Percentiles rank a stretch among this genome's conserved stretches.
Conservation (phyloP, 164 flowering plant species). For the Warburgia ugandensis region DNA sequence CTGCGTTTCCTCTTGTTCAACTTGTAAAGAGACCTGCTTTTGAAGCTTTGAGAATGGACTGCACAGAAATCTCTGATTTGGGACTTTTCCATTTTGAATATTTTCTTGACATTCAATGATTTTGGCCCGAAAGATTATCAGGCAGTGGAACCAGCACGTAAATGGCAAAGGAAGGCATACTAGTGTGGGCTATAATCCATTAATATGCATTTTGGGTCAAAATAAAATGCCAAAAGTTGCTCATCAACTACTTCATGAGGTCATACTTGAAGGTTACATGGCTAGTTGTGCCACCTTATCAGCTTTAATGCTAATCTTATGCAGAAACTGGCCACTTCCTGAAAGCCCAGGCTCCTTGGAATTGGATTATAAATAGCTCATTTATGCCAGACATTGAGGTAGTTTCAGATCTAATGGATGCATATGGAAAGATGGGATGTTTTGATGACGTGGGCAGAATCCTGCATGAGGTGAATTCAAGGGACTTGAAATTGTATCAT, state of each 20-base stretch:
- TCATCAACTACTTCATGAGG: slow-evolving; percentile 26
- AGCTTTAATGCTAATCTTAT: slow-evolving; percentile 42
- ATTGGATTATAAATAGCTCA: slow-evolving; percentile 49
- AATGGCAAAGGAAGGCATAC: slow-evolving; percentile 5
- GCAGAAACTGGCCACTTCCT: slow-evolving; percentile 46
- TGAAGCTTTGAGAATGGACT: too few relatives aligned
- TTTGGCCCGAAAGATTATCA: too few relatives aligned
- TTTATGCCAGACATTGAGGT: slow-evolving; percentile 30
- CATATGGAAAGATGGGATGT: slow-evolving; percentile 27
- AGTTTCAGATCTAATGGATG: too few relatives aligned
- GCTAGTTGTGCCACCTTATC: slow-evolving; percentile 30
- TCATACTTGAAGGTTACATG: slow-evolving; percentile 27
- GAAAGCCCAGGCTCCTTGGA: slow-evolving; percentile 46
- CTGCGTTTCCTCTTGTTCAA: too few relatives aligned
- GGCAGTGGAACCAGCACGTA: too few relatives aligned
- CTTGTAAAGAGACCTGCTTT: too few relatives aligned
- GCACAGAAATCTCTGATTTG: too few relatives aligned
- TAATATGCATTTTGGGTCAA: slow-evolving; percentile 18
- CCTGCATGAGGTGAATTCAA: slow-evolving; percentile 31
- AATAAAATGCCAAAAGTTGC: slow-evolving; percentile 29
- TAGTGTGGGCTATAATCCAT: slow-evolving; percentile 16
- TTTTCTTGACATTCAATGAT: too few relatives aligned
- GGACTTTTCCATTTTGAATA: too few relatives aligned
- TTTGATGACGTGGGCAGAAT: slow-evolving; percentile 38
- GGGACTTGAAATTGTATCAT: slow-evolving; percentile 27